These are phyloP conservation scores for Crucibulum laeve DNA, from an alignment of 768 basidiomycete species.

Conservation along the genomic window DNA sequence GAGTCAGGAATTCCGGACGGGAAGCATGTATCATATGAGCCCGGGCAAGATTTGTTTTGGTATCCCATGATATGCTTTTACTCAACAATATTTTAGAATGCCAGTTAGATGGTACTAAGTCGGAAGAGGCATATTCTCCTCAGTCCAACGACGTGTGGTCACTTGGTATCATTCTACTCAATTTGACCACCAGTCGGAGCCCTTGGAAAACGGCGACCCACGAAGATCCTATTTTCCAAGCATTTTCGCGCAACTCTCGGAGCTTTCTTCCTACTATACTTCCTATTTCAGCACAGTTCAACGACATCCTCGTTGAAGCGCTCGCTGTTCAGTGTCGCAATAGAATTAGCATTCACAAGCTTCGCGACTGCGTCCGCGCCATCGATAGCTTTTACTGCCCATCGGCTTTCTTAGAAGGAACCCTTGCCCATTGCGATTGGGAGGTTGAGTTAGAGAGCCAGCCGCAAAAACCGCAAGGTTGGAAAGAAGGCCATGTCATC, in stretches of 20 bases:
- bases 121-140: conserved; percentile 73
- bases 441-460: no score
- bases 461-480: no score
- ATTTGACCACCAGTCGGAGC: conserved; percentile 91
- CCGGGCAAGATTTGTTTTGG: conserved; percentile 50
- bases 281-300: conserved; percentile 72
- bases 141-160: conserved; percentile 95
- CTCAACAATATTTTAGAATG: conserved; percentile 75
- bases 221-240: conserved; percentile 85
- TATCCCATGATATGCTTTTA: neutral
- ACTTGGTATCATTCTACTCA: conserved; percentile 92
- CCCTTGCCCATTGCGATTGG: conserved; percentile 76
- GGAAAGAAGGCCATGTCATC: no score
- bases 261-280: conserved; percentile 84
- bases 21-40: conserved; percentile 98
- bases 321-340: conserved; percentile 67
- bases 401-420: conserved; percentile 76
- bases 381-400: conserved; percentile 67
- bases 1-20: conserved; percentile 88
- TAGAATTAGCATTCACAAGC: conserved; percentile 45
- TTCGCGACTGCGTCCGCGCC: conserved; percentile 52
- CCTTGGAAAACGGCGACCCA: conserved; percentile 90
- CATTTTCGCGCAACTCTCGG: conserved; percentile 71
- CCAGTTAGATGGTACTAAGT: conserved; percentile 67
- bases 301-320: conserved; percentile 70